A percentile compares a stretch with the other conserved stretches of the same genome.
Conservation (phyloP, 1,284 basidiomycete species). For the Sphagnurus paluster region DNA sequence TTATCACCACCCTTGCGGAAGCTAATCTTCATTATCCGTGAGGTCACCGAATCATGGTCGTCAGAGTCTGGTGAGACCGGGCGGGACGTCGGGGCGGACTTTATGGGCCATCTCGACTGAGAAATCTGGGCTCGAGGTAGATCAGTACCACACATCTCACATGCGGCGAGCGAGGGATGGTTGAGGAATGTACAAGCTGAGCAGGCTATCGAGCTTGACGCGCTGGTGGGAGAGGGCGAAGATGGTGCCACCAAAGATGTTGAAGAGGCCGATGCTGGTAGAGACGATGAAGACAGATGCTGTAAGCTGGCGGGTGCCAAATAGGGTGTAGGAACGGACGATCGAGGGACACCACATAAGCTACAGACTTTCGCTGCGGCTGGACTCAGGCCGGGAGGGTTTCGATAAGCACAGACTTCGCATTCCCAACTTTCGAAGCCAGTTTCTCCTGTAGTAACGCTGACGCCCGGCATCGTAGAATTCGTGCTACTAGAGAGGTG, state of each 20-base stretch:
- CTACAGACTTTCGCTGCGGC: conserved; percentile 65
- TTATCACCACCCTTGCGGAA: conserved; percentile 93
- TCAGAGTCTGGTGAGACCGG: conserved; percentile 50
- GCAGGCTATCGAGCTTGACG: conserved; percentile 56
- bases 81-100: conserved; percentile 62
- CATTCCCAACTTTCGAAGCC: conserved; percentile 76
- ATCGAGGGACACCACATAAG: conserved; percentile 73
- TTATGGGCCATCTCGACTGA: conserved; percentile 32
- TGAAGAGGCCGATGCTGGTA: conserved; percentile 37
- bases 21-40: conserved; percentile 68
- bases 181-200: conserved; percentile 93
- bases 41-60: conserved; percentile 30
- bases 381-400: conserved; percentile 68
- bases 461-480: conserved; percentile 22
- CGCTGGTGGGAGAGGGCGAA: conserved; percentile 23
- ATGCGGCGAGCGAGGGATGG: conserved; percentile 70
- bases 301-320: conserved; percentile 23
- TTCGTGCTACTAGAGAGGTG: conserved; percentile 45
- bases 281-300: conserved; percentile 30
- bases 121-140: conserved; percentile 40
- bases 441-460: conserved; percentile 23
- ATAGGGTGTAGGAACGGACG: conserved; percentile 32
- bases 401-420: conserved; percentile 81
- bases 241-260: conserved; percentile 31
- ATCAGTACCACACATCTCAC: conserved; percentile 87